phyloP scores from a whole-genome alignment of 441 rosid genomes.

The Kokia cookei region DNA sequence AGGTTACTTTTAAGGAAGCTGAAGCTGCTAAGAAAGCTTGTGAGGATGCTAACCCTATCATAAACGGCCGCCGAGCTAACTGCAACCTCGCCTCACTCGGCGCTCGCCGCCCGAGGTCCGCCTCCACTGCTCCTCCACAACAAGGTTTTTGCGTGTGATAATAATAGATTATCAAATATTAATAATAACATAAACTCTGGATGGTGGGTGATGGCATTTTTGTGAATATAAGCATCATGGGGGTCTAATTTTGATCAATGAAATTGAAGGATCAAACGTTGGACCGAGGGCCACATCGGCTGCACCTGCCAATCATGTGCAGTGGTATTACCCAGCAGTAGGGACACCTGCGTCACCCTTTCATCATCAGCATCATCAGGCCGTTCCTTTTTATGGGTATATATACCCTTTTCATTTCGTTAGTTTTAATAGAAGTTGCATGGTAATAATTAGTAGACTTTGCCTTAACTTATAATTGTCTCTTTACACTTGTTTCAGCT shows the following conservation, averaged over 20 bases:
- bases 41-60: slow-evolving; percentile 68
- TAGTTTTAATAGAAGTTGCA: background rate
- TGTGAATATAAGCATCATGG: slow-evolving; percentile 6
- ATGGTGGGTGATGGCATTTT: slow-evolving; percentile 1
- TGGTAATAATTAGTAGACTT: background rate
- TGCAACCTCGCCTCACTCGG: slow-evolving; percentile 91
- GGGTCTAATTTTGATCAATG: background rate
- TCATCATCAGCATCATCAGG: slow-evolving; percentile 56
- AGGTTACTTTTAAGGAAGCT: slow-evolving; percentile 89
- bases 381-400: slow-evolving; percentile 75
- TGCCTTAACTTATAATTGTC: background rate
- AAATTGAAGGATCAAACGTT: slow-evolving; percentile 36
- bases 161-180: too few relatives aligned
- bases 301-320: slow-evolving; percentile 55
- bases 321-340: slow-evolving; percentile 66
- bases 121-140: slow-evolving; percentile 35
- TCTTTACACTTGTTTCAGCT: slow-evolving; percentile 29
- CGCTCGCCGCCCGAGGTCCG: slow-evolving; percentile 63
- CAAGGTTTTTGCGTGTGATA: slow-evolving; percentile 36
- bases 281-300: slow-evolving; percentile 51
- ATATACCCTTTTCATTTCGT: background rate
- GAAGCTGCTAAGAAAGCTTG: slow-evolving; percentile 84
- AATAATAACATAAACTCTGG: too few relatives aligned
- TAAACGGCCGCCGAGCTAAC: slow-evolving; percentile 89
- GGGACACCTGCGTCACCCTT: slow-evolving; percentile 37